These are phyloP conservation scores for Rutstroemia sydowiana DNA, from an alignment of 2,329 filamentous ascomycete genomes.

Conservation along the genomic window DNA sequence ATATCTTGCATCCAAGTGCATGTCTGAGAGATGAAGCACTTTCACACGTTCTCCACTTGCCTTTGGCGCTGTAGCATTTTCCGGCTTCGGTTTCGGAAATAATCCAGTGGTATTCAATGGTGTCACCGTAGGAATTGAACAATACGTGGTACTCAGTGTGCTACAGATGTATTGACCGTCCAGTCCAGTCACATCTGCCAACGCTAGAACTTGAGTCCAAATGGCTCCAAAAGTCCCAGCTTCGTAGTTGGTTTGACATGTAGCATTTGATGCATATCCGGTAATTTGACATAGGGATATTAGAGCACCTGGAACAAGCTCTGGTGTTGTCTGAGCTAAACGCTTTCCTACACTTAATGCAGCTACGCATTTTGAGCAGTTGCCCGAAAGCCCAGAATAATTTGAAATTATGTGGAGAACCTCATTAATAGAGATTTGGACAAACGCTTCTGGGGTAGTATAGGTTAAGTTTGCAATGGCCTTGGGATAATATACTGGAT, in stretches of 20 bases:
- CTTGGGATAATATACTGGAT: conserved; percentile 43
- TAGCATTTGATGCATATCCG: conserved; percentile 37
- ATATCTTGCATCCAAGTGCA: conserved; percentile 27
- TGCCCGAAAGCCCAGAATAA: conserved; percentile 29
- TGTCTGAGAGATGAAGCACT: conserved; percentile 28
- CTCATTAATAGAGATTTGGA: conserved; percentile 37
- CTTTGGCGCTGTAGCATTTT: conserved; percentile 35
- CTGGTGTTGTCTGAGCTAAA: conserved; percentile 42
- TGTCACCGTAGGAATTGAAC: conserved; percentile 37
- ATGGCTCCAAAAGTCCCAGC: conserved; percentile 43
- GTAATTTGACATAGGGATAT: conserved; percentile 43
- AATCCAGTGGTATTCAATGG: conserved; percentile 37
- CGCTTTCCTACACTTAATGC: conserved; percentile 43
- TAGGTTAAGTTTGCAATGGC: conserved; percentile 39
- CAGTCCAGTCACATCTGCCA: conserved; percentile 44
- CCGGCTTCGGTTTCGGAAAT: conserved; percentile 49
- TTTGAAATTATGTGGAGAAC: conserved; percentile 39
- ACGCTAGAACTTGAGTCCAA: conserved; percentile 49
- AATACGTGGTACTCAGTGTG: conserved; percentile 40
- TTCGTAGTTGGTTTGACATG: conserved; percentile 42
- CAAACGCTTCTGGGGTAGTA: conserved; percentile 34
- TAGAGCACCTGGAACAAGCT: conserved; percentile 42
- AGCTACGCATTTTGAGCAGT: conserved; percentile 47
- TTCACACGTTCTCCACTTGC: conserved; percentile 43
- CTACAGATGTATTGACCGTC: conserved; percentile 53